Percentiles rank a stretch among this genome's conserved stretches.
phyloP scores from a whole-genome alignment of 148 eudicot genomes.

The Fallopia convolvulus region DNA sequence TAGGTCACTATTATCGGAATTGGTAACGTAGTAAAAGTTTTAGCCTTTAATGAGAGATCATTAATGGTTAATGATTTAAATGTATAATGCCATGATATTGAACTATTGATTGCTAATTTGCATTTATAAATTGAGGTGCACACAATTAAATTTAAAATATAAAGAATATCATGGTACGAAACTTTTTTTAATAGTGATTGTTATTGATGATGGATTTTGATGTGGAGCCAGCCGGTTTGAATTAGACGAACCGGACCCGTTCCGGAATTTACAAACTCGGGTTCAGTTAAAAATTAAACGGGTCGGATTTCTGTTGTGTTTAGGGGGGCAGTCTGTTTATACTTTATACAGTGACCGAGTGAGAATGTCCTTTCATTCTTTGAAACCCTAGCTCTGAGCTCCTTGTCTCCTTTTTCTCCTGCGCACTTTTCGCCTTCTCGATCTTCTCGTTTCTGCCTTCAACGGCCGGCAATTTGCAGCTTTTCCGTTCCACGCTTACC shows the following conservation, averaged over 20 bases:
- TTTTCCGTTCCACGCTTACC: not conserved
- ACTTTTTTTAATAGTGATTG: too few relatives aligned
- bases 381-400: conserved; percentile 8
- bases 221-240: not conserved
- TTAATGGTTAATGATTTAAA: too few relatives aligned
- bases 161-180: not conserved
- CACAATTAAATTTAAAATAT: not conserved
- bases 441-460: not conserved
- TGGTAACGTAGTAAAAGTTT: too few relatives aligned
- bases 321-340: not conserved
- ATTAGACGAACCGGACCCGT: not conserved
- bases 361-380: not conserved
- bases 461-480: not conserved
- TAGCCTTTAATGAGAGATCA: too few relatives aligned
- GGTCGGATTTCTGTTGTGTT: not conserved
- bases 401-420: conserved; percentile 5
- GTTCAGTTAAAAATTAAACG: not conserved
- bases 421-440: conserved; percentile 7
- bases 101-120: not conserved
- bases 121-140: not conserved
- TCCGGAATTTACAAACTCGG: not conserved
- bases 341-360: not conserved
- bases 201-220: not conserved
- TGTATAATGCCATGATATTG: not conserved
- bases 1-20: too few relatives aligned